Evolutionary conservation across 306 rosid species (phyloP), one percentile per base, ranked within the genome.

Genomic region (apple (Malus domestica)): DNA sequence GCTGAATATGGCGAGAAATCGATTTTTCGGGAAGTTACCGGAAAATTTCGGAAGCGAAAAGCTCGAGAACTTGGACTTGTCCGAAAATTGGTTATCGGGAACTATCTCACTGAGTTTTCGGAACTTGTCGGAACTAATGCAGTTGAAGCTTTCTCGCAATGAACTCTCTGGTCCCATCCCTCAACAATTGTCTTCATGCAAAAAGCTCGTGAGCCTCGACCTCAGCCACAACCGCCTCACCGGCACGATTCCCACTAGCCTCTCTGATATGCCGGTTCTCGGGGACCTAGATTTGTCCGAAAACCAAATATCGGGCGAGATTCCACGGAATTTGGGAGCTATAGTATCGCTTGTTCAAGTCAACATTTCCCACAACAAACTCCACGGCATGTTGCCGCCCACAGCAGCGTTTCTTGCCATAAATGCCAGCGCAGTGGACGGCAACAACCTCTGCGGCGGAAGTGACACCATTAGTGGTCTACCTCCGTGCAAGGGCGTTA

Each of bases 381-480:
- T 96, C 18, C 91, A 78, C 8, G 99, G 99, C 20, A 74, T 72
- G 5, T 78, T 96, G 55, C 99, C 99, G 5, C 75, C 86, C n/a
- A 88, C 93, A 4, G 98, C 84, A 13, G 96, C 86, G 32, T 96
- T 96, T 79, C 76, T 92, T 0, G 96, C 88, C 14, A 87, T 92
- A 38, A 90, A 96, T 27, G 84, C 88, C 0, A 92, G 93, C 78
- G 89, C 96, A 0, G 88, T 96, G 44, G 69, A 84, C 12, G 99
- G 98, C 0, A 96, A 96, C 76, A 29, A 79, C 71, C 96, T 96
- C 4, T 96, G 99, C 46, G 71, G 83, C 30, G 68, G 82, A 7
- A 76, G 78, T 4, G 83, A 78, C 18, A 35, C 15, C 19, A 70
- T 85, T 3, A 88, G 78, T 51, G 86, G 85, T 20, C 86, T 96